These are phyloP conservation scores for Notholithocarpus densiflorus DNA, from an alignment of 306 rosid species.

Conservation along the genomic window DNA sequence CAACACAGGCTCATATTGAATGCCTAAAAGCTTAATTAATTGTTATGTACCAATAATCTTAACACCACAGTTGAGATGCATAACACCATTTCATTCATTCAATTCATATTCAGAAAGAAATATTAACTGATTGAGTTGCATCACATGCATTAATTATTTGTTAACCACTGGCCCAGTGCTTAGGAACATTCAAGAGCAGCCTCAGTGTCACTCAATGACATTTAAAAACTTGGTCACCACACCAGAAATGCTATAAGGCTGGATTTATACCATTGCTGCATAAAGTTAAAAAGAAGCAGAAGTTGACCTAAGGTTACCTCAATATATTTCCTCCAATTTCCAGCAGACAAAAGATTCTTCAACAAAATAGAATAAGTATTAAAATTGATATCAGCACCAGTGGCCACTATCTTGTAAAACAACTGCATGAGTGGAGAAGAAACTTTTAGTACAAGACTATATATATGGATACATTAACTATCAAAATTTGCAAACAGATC, in stretches of 20 bases:
- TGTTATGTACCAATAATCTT: background rate
- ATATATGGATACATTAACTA: background rate
- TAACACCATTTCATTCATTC: background rate
- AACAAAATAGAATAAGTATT: conserved; percentile 75
- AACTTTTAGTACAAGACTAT: background rate
- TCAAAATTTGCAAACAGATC: background rate
- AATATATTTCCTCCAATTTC: conserved; percentile 95
- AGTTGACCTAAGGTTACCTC: conserved; percentile 47
- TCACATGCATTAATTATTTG: background rate
- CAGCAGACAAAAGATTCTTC: conserved; percentile 76
- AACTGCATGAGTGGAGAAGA: conserved; percentile 46
- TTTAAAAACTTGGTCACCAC: background rate
- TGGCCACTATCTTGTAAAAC: conserved; percentile 72
- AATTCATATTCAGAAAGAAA: background rate
- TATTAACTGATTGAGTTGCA: background rate
- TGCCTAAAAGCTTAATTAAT: background rate
- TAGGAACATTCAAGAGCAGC: background rate
- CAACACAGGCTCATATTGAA: background rate
- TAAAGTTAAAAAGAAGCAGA: background rate
- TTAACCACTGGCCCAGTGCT: background rate
- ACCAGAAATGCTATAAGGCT: conserved; percentile 8
- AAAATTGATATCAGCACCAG: conserved; percentile 58
- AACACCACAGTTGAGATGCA: background rate
- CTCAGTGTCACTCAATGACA: background rate
- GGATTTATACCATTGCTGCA: background rate